phyloP scores from a whole-genome alignment of 495 filamentous ascomycete genomes.

The Penicillium angulare region DNA sequence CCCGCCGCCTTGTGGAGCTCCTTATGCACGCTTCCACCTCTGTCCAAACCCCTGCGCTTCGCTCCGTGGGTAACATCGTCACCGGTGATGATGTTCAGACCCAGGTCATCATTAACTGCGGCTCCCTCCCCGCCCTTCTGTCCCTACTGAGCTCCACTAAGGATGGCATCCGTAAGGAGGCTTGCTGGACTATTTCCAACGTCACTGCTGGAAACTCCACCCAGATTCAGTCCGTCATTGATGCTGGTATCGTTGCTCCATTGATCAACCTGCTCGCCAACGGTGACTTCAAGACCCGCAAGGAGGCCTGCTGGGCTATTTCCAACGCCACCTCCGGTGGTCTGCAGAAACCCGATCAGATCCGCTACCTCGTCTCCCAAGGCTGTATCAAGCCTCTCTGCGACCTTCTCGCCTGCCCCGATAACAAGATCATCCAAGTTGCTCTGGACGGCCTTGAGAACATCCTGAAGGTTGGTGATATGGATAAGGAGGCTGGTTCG shows the following conservation, averaged over 20 bases:
- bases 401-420: constrained; percentile 92
- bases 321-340: constrained; percentile 98
- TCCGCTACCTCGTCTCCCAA: constrained; percentile 86
- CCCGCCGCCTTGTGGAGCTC: constrained; percentile 93
- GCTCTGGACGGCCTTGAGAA: constrained; percentile 98
- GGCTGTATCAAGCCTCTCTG: constrained; percentile 98
- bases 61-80: constrained; percentile 98
- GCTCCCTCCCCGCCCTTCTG: constrained; percentile 84
- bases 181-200: constrained; percentile 99
- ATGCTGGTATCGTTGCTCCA: constrained; percentile 94
- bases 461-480: constrained; percentile 97
- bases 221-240: constrained; percentile 96
- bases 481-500: constrained; percentile 86
- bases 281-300: constrained; percentile 98
- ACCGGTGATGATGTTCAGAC: constrained; percentile 99
- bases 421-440: constrained; percentile 99
- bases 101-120: constrained; percentile 99
- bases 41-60: constrained; percentile 94
- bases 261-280: constrained; percentile 93
- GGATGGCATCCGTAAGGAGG: constrained; percentile 98
- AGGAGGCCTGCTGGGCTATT: constrained; percentile 99
- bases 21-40: constrained; percentile 99
- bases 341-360: constrained; percentile 98
- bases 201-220: constrained; percentile 96
- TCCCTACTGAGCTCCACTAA: constrained; percentile 94